Evolutionary conservation across 202 grass and related monocot species (phyloP).

Genomic region (Dendrocalamus latiflorus): DNA sequence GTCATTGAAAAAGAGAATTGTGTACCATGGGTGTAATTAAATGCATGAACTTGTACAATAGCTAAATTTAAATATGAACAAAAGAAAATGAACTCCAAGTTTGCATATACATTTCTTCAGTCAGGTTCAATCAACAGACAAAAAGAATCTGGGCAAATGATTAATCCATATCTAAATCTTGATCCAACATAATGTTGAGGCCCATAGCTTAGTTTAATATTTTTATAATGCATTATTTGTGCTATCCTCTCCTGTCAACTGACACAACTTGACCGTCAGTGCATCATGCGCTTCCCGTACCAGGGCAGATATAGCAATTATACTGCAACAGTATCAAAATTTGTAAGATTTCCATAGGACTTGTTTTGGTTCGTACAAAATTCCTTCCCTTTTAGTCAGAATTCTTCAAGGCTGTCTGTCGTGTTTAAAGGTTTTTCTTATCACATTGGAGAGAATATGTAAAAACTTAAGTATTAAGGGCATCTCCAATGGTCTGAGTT

Average conservation of each 20-base stretch:
- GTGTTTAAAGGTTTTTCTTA: neutral
- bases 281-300: neutral
- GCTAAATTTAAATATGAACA: neutral
- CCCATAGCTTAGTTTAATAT: neutral
- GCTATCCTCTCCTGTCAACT: neutral
- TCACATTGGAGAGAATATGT: neutral
- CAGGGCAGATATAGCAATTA: neutral
- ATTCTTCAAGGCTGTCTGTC: neutral
- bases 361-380: neutral
- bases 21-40: neutral
- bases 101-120: neutral
- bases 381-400: neutral
- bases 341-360: neutral
- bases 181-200: neutral
- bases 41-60: neutral
- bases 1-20: neutral
- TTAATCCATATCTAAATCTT: neutral
- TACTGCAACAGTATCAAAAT: neutral
- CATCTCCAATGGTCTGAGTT: no score
- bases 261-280: neutral
- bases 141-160: slow-evolving; percentile 12
- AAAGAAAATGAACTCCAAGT: neutral
- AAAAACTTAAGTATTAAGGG: no score
- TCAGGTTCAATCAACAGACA: neutral
- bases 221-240: slow-evolving; percentile 15